These are phyloP conservation scores for Russula griseocarnosa DNA, from an alignment of 768 basidiomycete genomes.

Conservation along the genomic window DNA sequence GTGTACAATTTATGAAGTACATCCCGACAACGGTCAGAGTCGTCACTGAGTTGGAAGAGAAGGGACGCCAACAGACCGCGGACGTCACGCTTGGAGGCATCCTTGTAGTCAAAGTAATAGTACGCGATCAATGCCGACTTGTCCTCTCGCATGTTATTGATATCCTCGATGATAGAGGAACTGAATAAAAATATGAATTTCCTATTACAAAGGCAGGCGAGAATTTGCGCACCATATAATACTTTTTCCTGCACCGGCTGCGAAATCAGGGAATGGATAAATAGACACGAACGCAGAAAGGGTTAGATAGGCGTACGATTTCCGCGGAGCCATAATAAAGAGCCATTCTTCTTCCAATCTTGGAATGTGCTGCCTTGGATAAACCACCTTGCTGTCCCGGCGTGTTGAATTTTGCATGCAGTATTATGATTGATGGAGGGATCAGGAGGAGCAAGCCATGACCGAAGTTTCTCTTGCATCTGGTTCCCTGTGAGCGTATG, in stretches of 20 bases:
- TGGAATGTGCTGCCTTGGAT: neutral
- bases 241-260: neutral
- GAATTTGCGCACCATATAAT: neutral
- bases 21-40: neutral
- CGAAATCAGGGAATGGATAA: neutral
- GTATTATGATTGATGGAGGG: neutral
- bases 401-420: neutral
- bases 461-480: neutral
- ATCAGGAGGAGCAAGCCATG: neutral
- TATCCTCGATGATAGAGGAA: neutral
- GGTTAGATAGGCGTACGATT: neutral
- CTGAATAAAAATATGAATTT: neutral
- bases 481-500: neutral
- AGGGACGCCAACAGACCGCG: neutral
- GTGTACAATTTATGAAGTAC: neutral
- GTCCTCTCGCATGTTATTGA: neutral
- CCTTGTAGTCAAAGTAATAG: neutral
- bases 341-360: constrained; percentile 3
- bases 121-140: neutral
- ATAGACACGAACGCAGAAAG: neutral
- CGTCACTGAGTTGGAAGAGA: neutral
- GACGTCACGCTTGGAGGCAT: neutral
- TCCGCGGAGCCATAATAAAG: neutral
- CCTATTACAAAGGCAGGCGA: neutral
- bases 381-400: neutral